Conservation (phyloP, 768 basidiomycete species). For the Podaxis pistillaris region DNA sequence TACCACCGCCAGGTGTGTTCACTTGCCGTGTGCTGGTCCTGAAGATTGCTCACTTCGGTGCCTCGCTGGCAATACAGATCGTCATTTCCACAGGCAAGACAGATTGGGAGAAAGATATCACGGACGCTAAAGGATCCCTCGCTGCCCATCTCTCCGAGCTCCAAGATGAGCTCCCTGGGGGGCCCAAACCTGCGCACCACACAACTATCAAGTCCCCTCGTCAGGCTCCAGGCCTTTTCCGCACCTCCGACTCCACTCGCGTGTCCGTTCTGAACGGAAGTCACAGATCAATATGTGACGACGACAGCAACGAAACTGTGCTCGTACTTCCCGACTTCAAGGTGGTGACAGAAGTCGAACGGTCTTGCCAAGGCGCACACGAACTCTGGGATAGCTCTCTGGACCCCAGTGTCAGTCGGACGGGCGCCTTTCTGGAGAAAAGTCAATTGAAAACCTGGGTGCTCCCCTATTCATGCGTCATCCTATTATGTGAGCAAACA, state of each 20-base stretch:
- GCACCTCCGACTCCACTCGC: constrained; percentile 48
- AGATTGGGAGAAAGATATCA: constrained; percentile 86
- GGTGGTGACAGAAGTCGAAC: constrained; percentile 70
- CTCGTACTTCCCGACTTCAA: constrained; percentile 93
- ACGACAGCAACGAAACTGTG: constrained; percentile 68
- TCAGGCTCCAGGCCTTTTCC: constrained; percentile 55
- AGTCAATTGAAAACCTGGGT: constrained; percentile 66
- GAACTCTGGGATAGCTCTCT: constrained; percentile 65
- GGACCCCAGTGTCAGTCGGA: constrained; percentile 53
- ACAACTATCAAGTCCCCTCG: constrained; percentile 26
- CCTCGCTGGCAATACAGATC: constrained; percentile 45
- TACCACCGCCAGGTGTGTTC: constrained; percentile 72
- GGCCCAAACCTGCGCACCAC: constrained; percentile 16
- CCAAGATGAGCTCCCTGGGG: constrained; percentile 27
- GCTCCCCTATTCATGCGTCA: constrained; percentile 86
- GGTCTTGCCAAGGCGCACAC: constrained; percentile 62
- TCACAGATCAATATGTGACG: constrained; percentile 68
- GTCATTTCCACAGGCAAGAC: constrained; percentile 87
- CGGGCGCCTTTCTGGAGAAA: constrained; percentile 41
- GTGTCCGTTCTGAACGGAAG: constrained; percentile 84
- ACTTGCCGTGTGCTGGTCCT: constrained; percentile 1
- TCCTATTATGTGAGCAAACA: constrained; percentile 76
- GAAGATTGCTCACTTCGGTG: background rate
- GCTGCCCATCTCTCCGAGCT: constrained; percentile 53
- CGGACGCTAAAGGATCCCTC: constrained; percentile 66